Evolutionary conservation across 495 filamentous ascomycete genomes (phyloP).

Genomic region (Aspergillus leporis): DNA sequence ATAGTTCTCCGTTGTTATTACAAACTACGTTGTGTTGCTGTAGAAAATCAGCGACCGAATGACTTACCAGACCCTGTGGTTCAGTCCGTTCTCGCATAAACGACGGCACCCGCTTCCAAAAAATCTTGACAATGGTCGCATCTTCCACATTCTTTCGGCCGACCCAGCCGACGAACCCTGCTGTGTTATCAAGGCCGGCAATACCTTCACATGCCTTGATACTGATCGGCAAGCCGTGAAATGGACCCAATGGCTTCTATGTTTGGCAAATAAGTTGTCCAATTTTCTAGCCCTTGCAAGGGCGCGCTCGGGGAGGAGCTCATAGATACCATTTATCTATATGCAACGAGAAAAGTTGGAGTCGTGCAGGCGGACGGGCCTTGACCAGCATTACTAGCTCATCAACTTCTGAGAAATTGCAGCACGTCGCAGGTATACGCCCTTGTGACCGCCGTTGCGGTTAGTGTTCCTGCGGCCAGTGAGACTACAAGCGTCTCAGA

Average conservation of each 20-base stretch:
- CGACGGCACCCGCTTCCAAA: conserved; percentile 9
- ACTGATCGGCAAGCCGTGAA: conserved; percentile 61
- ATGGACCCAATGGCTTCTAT: conserved; percentile 50
- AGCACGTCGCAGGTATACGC: conserved; percentile 56
- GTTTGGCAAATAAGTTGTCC: conserved; percentile 33
- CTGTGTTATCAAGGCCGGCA: conserved; percentile 12
- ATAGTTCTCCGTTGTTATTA: background rate
- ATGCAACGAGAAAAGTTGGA: background rate
- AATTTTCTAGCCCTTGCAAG: conserved; percentile 34
- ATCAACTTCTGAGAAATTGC: conserved; percentile 52
- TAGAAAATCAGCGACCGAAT: background rate
- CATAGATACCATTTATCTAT: conserved; percentile 56
- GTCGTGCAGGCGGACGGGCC: background rate
- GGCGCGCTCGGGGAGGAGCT: conserved; percentile 51
- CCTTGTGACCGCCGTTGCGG: conserved; percentile 34
- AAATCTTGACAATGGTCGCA: conserved; percentile 5
- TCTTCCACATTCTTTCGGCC: conserved; percentile 9
- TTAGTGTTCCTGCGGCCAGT: background rate
- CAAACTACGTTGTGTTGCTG: no score
- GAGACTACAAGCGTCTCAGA: background rate
- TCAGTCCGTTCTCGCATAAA: conserved; percentile 16
- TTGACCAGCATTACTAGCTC: conserved; percentile 1
- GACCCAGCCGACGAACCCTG: conserved; percentile 16
- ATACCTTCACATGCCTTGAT: conserved; percentile 22
- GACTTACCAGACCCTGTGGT: conserved; percentile 7